Base-by-base conservation (phyloP, 2,329 filamentous ascomycete genomes). In the Didymella arachidicola region DNA sequence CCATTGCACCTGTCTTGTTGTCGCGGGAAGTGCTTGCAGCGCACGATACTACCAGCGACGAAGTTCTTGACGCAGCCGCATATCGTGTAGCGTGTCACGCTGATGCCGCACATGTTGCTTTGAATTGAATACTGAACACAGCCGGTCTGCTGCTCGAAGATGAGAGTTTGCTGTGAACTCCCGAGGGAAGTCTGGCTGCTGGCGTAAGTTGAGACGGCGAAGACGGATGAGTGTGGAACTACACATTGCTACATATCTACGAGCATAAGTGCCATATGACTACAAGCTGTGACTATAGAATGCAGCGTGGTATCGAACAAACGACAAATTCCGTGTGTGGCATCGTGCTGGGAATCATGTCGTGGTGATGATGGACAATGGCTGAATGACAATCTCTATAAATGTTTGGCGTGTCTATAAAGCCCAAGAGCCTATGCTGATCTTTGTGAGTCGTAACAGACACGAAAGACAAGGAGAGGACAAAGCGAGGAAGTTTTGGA, bases 41-140 rank as follows among this genome's bases (percentile, higher is more conserved):
- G 49, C n/a, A 18, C 34, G 38, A 59, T 49, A 26, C 56, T 59
- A 2, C 41, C 39, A 7, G 49, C 12, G 25, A 53, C 36, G 10
- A 59, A 53, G 30, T 16, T 34, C 3, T 53, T 53, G 1, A 59
- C 49, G 42, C 49, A 59, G 14, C 49, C 56, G 22, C 56, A 59
- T 3, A n/a, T 42, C 2, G 56, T 53, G 29, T 30, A 59, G 12
- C 49, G 49, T 11, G 29, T 59, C n/a, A 49, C 56, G 16, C 32
- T 39, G 27, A 59, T 59, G 36, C 49, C 43, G 29, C 56, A 59
- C 56, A 59, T 59, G 42, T 25, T 38, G 6, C 12, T 12, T 7
- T 5, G 30, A 10, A 2, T 10, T n/a, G 11, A 19, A 25, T 8
- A 8, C n/a, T 8, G 16, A 36, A n/a, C 7, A 2, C 7, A 18